Base-by-base conservation (phyloP, 1,284 basidiomycete species). In the Melanopsichium pennsylvanicum region DNA sequence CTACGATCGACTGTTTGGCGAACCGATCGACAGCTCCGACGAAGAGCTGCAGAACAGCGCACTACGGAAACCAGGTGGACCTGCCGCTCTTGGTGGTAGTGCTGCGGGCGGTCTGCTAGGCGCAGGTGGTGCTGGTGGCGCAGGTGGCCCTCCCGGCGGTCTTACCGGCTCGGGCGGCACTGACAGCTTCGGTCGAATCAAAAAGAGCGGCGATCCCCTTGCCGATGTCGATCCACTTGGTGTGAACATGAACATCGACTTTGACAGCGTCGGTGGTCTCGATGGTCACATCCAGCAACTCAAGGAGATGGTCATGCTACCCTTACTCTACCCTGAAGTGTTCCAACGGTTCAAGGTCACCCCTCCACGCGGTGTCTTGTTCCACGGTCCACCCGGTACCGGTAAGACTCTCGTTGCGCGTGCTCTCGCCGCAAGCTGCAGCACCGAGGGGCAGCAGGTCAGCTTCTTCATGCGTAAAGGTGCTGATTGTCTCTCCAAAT, bases 401-500 rank as follows among this genome's bases (percentile, higher is more conserved):
- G 79, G 79, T 43, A 81, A 81, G 62, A 81, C 79, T 33, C 70
- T 81, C 23, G 75, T 81, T 4, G 96, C 96, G 0, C 86, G 96
- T 59, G 96, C 96, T 0, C 85, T 99, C 4, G 95, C 96, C 0
- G 92, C 95, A 0, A 96, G 91, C 67, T 95, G 92, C 82, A 89
- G 92, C 41, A 89, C 89, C 1, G 88, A 92, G 41, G 94, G 92
- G 26, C 90, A 90, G 72, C 89, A 90, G 73, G 95, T 98, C 33
- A 90, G 92, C 2, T 99, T 99, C 85, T 98, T 97, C 85, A 98
- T 99, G 96, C 90, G 96, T 43, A 99, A 99, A 83, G 96, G 96
- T 33, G 96, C 96, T 19, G 96, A 99, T 82, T 93, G 92, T 72
- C 85, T 98, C 22, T 96, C 93, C 7, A 98, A 98, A 83, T 99